Conservation (phyloP, 2,329 filamentous ascomycete species). For the Pestalotiopsis sp. region DNA sequence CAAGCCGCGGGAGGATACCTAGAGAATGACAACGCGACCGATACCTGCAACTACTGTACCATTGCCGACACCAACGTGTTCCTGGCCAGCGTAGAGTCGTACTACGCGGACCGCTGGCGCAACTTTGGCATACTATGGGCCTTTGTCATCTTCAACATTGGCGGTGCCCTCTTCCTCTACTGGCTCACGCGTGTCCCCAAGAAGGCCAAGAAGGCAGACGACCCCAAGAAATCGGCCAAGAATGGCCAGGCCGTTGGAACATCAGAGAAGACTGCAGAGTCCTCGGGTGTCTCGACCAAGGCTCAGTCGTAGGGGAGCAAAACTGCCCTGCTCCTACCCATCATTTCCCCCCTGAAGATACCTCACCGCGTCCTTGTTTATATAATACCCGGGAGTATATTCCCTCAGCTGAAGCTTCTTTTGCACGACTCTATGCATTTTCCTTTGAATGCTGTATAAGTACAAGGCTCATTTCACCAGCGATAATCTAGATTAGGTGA, state of each 20-base stretch:
- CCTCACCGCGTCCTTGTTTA: background rate
- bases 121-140: constrained; percentile 55
- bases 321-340: background rate
- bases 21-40: constrained; percentile 42
- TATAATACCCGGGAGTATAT: background rate
- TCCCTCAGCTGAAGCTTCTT: background rate
- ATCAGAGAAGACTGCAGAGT: constrained; percentile 3
- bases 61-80: constrained; percentile 35
- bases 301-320: background rate
- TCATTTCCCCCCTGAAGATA: background rate
- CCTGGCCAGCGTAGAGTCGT: constrained; percentile 38
- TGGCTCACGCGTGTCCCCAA: constrained; percentile 46
- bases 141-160: constrained; percentile 55
- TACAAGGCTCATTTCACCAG: background rate
- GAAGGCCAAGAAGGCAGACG: constrained; percentile 23
- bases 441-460: background rate
- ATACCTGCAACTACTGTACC: constrained; percentile 43
- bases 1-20: constrained; percentile 41
- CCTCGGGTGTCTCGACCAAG: background rate
- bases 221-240: constrained; percentile 12
- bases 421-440: background rate
- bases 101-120: constrained; percentile 51
- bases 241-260: background rate
- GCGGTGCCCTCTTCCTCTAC: constrained; percentile 51
- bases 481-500: no score